Evolutionary conservation across 176 grass and related monocot genomes (phyloP), one percentile per base, ranked within the genome.

Genomic region (Aegilops speltoides): DNA sequence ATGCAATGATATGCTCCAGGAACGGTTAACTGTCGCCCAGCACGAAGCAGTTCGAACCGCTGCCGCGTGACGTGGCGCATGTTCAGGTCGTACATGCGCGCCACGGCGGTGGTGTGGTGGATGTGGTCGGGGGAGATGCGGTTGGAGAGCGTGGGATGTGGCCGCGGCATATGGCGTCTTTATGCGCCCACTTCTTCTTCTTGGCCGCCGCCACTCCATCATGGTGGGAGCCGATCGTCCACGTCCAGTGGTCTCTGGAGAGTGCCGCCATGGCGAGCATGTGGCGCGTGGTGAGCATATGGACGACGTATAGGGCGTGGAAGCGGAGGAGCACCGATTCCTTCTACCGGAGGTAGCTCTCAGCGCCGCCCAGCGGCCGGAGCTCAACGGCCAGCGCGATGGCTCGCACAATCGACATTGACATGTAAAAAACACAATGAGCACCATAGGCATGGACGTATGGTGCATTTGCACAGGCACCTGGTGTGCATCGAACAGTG

Each of bases 91-190:
- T 90, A 87, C 25, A 71, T 86, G 64, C 46, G 34, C 38, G 62
- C 79, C 71, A 91, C 23, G 8, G 38, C 9, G 38, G 38, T 40
- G 38, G 38, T 10, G 38, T 10, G 38, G 9, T 40, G 10, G 8
- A 10, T 40, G 38, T 40, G 38, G 38, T 40, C 1, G 38, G 38
- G 37, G 38, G 9, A 40, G 38, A 89, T 11, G 64, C 64, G 64
- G 87, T 89, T 63, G 5, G 82, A 76, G 86, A 89, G 81, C 43
- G 77, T 29, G 24, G 86, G 82, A 92, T 85, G 82, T 89, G 86
- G 69, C 86, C 90, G 1, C 90, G 82, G 73, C 70, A 92, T n/a
- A 92, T 8, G 16, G 64, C 63, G 78, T 89, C 86, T 10, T 89
- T 68, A n/a, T 36, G 81, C 6, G 54, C 68, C 85, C 80, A 71